Base-by-base conservation (phyloP, 163 green algal species). In the Chlorella variabilis region DNA sequence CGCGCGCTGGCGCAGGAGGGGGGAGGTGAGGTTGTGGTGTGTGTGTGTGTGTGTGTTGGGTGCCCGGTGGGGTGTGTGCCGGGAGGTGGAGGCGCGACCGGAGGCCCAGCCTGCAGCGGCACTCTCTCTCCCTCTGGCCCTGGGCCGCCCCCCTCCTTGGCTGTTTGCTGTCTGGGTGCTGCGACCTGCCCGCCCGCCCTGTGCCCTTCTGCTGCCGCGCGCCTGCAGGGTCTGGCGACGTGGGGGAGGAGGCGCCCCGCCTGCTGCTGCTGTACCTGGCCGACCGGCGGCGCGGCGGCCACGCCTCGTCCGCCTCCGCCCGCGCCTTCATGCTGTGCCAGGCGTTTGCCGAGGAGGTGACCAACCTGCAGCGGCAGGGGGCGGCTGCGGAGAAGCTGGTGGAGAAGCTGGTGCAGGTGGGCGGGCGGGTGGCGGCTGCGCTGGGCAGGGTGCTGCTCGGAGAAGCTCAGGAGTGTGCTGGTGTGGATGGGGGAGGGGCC, bases 201-300 rank as follows among this genome's bases (percentile, higher is more conserved):
- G 4, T n/a, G n/a, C n/a, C n/a, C n/a, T n/a, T n/a, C n/a, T n/a
- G n/a, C 3, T n/a, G 25, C 33, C 38, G n/a, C 3, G 42, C 15
- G 1, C 0, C 18, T 45, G 33, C 80, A 63, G 71, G 49, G 15
- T 81, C 42, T 25, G 49, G 27, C 9, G 66, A 80, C n/a, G 2
- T 31, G 9, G 9, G 59, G 6, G 54, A 83, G n/a, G 74, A 67
- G 54, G 51, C 71, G 9, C 51, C 78, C 9, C 39, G 45, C 18
- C 49, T 89, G 73, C 80, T 91, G 51, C 63, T 90, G 71, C 33
- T 67, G 23, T 81, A 82, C 54, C 82, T 91, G 27, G 66, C 82
- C 3, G 81, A 85, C 34, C n/a, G 41, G n/a, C 59, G 75, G 33
- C 58, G 75, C 0, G 75, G 36, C 5, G 59, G 27, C 2, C 68